These are phyloP conservation scores for Umbilicaria muhlenbergii DNA, from an alignment of 495 filamentous ascomycete genomes.

Conservation along the genomic window DNA sequence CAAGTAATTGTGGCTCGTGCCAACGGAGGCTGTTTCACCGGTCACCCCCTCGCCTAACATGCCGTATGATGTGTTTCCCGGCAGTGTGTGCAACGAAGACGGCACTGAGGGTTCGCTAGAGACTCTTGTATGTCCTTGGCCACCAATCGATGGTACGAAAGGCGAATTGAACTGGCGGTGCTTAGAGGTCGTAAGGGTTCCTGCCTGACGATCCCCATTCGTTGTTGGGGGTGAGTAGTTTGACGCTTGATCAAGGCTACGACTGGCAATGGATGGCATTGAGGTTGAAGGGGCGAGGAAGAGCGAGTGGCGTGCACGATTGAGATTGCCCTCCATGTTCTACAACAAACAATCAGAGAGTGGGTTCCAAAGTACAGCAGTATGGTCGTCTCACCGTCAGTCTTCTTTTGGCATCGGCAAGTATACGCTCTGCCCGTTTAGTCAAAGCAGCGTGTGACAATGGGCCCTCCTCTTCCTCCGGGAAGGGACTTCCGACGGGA, in stretches of 20 bases:
- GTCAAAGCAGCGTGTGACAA: constrained; percentile 62
- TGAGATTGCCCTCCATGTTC: constrained; percentile 87
- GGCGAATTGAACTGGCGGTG: constrained; percentile 20
- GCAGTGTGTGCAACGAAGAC: constrained; percentile 20
- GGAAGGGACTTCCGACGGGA: too few species aligned
- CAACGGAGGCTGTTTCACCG: too few species aligned
- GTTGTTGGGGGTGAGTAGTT: constrained; percentile 7
- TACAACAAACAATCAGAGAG: constrained; percentile 22
- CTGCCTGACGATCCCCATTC: constrained; percentile 1
- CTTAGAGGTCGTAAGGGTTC: constrained; percentile 8
- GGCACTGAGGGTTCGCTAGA: constrained; percentile 42
- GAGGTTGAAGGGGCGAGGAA: constrained; percentile 42
- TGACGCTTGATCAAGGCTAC: constrained; percentile 6
- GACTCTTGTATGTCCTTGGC: constrained; percentile 36
- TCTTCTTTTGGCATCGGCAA: constrained; percentile 79
- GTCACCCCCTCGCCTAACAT: too few species aligned
- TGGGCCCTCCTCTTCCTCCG: constrained; percentile 27
- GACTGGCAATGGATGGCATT: constrained; percentile 12
- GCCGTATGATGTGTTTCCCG: neutral
- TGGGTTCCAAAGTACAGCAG: neutral
- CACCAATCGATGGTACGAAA: constrained; percentile 11
- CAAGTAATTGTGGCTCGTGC: too few species aligned
- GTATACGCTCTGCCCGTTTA: constrained; percentile 69
- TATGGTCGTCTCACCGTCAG: constrained; percentile 49
- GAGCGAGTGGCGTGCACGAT: constrained; percentile 60